Evolutionary conservation across 2,329 filamentous ascomycete species (phyloP), one percentile per base, ranked within the genome.

Genomic region (Chaetomium sp.): DNA sequence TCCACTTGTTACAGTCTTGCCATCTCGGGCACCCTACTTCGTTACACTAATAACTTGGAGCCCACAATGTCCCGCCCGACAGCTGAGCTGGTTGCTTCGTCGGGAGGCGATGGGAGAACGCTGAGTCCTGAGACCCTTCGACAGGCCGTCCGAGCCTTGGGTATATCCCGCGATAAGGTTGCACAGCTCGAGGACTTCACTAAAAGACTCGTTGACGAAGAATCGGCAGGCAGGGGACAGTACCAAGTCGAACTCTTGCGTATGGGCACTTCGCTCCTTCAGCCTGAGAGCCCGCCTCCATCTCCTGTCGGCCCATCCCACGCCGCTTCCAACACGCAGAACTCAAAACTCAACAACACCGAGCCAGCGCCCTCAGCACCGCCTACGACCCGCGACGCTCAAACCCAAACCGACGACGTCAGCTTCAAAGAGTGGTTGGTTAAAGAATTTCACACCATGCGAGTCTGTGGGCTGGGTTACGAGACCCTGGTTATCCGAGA

Each of bases 161-260:
- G 59, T n/a, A 33, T 69, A n/a, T 66, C 66, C 4, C 62, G 56
- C 19, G 55, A 66, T 16, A 25, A 64, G 19, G 51, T 53, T n/a
- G 68, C 65, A 9, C 63, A 68, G 35, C 63, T 67, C 23, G 60
- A 69, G 29, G 65, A 62, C 3, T 70, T 63, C 60, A 70, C 66
- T 50, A 66, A 60, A 5, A 25, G 66, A 9, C 42, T 65, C 3
- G 51, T 69, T 27, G 57, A 63, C 21, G 67, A 65, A 57, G 62
- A 60, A n/a, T 23, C 25, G 1, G 27, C 29, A n/a, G 35, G n/a
- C 6, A 10, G 19, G 23, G 33, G n/a, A 21, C 16, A 10, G 3
- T 53, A 31, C 19, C 62, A 57, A 0, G 25, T 67, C 49, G 57
- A 65, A 27, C 21, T 58, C 4, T 55, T 64, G 1, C 53, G 35